These are phyloP conservation scores for Blastobotrys capitulatus DNA, from an alignment of 1,139 yeast species.

Conservation along the genomic window DNA sequence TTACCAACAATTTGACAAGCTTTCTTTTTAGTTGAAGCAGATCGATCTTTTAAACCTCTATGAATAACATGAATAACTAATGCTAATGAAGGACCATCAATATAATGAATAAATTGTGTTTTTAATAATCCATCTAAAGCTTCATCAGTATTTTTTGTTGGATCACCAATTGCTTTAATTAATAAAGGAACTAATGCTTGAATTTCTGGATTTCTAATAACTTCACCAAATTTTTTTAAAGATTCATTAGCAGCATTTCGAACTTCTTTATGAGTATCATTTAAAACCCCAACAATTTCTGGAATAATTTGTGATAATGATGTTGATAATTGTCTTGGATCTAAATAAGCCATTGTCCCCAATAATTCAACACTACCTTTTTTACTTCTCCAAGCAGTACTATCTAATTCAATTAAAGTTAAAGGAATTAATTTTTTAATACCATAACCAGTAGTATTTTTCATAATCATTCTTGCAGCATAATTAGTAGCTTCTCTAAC, in stretches of 20 bases:
- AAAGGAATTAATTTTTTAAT: conserved; percentile 87
- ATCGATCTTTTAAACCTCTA: conserved; percentile 91
- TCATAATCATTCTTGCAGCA: conserved; percentile 87
- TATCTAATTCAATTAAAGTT: conserved; percentile 80
- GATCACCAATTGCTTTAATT: conserved; percentile 92
- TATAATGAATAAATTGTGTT: conserved; percentile 94
- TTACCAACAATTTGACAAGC: conserved; percentile 98
- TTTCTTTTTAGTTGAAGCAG: conserved; percentile 85
- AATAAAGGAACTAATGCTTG: conserved; percentile 84
- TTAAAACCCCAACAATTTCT: conserved; percentile 89
- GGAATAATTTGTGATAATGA: conserved; percentile 90
- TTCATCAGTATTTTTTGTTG: conserved; percentile 79
- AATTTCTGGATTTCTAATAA: conserved; percentile 94
- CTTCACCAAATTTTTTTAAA: conserved; percentile 89
- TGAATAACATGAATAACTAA: conserved; percentile 89
- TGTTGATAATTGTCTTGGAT: conserved; percentile 87
- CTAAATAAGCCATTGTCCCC: conserved; percentile 97
- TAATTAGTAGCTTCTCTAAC: conserved; percentile 86
- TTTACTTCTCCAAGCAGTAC: conserved; percentile 92
- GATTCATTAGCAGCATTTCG: conserved; percentile 91
- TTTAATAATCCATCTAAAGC: conserved; percentile 82
- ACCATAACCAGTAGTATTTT: conserved; percentile 86
- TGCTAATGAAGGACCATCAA: conserved; percentile 97
- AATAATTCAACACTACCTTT: conserved; percentile 93
- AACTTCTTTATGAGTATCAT: conserved; percentile 94